Evolutionary conservation across 345 rosid genomes (phyloP).

Genomic region (Citrus reticulata): DNA sequence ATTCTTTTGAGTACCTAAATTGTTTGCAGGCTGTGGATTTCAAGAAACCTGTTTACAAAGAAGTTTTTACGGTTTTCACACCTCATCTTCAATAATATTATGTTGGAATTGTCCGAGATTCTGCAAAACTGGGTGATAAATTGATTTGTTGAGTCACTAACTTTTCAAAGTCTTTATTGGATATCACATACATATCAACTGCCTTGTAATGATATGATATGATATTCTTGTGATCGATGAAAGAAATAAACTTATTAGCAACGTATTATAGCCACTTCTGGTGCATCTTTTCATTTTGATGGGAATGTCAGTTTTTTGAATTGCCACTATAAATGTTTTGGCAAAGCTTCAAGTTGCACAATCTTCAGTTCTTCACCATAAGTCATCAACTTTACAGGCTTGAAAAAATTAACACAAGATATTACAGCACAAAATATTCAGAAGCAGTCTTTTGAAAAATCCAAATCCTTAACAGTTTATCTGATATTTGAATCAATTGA

Average conservation of each 20-base stretch:
- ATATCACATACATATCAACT: neutral
- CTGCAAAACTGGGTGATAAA: neutral
- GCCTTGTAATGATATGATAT: neutral
- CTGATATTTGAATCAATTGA: too few relatives aligned
- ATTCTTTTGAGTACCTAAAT: neutral
- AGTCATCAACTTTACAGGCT: too few relatives aligned
- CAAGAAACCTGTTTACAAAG: conserved; percentile 83
- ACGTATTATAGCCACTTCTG: neutral
- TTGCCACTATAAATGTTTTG: neutral
- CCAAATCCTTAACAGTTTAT: too few relatives aligned
- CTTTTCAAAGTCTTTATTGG: neutral
- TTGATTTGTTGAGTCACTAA: neutral
- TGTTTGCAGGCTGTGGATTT: conserved; percentile 78
- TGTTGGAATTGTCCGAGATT: neutral
- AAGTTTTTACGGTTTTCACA: conserved; percentile 58
- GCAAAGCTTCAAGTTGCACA: neutral
- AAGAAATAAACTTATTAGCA: neutral
- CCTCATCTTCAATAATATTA: conserved; percentile 48
- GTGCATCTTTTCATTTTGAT: neutral
- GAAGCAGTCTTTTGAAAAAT: too few relatives aligned
- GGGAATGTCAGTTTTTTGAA: neutral
- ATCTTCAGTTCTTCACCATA: too few relatives aligned
- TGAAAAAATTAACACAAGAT: too few relatives aligned
- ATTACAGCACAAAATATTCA: too few relatives aligned
- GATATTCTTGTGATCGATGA: neutral